Base-by-base conservation (phyloP, 2,329 filamentous ascomycete genomes). In the Zopfia rhizophila region DNA sequence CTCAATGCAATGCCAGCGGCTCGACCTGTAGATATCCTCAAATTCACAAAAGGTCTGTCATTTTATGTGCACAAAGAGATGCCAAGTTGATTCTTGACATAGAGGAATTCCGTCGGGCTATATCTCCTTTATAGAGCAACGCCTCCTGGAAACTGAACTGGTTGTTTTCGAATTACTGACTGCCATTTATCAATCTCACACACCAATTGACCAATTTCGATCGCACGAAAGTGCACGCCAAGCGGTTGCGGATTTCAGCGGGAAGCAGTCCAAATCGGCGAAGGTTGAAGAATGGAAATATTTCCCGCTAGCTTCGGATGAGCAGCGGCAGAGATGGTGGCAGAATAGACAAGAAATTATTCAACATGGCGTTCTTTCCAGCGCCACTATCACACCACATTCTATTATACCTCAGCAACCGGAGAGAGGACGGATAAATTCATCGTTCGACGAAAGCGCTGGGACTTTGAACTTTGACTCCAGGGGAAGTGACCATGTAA, bases 31-130 rank as follows among this genome's bases (percentile, higher is more conserved):
- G 45, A 17, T 62, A 62, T 42, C 57, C 56, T 6, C 55, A 46
- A 12, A 48, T 50, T 3, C 60, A 62, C 22, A 62, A 62, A 27
- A 57, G 58, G 56, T 53, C 18, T 7, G 48, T 22, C n/a, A n/a
- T n/a, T n/a, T n/a, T n/a, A n/a, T 24, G 18, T 8, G 24, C 36
- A 38, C 4, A 31, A 16, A 21, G 19, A 13, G 13, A 3, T 19
- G n/a, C n/a, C 22, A n/a, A n/a, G 7, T 3, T 7, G 11, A 17
- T 14, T 21, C 12, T 28, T 47, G 36, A 48, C n/a, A 5, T 6
- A 60, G 60, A 41, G 56, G 60, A 2, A 55, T 63, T 5, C 60
- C 60, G 7, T 55, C 55, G 11, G 60, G 58, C 2, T 63, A 63
- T 30, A 51, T 60, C 14, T 53, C 55, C 7, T 48, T 45, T 12